Conservation (phyloP, 169 alveolate species). For the Hammondia hammondi region DNA sequence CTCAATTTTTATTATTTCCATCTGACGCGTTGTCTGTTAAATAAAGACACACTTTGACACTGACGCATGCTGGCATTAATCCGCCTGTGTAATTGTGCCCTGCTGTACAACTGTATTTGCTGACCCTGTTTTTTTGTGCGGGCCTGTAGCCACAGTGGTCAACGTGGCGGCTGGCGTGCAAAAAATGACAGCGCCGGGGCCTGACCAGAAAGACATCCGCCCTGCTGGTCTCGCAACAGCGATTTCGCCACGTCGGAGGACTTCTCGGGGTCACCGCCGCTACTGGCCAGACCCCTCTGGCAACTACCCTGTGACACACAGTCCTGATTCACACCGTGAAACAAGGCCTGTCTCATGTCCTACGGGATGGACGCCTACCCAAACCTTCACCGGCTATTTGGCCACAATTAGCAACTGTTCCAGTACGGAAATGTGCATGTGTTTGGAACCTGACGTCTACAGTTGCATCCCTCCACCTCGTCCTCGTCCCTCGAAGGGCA, state of each 20-base stretch:
- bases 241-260: neutral
- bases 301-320: neutral
- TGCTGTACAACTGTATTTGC: no score
- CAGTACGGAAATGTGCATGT: slow-evolving; percentile 26
- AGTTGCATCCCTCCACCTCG: neutral
- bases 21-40: neutral
- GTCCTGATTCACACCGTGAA: neutral
- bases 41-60: neutral
- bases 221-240: slow-evolving; percentile 3
- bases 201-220: neutral
- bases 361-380: neutral
- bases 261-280: neutral
- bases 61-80: neutral
- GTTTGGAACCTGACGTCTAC: slow-evolving; percentile 20
- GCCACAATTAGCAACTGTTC: neutral
- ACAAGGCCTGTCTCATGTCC: neutral
- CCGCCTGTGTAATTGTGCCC: neutral
- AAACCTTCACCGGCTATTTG: neutral
- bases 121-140: neutral
- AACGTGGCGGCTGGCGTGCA: no score
- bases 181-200: neutral
- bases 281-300: neutral
- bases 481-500: neutral
- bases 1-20: neutral
- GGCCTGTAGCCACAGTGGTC: neutral